Conservation (phyloP, 495 filamentous ascomycete species). For the Hypoxylon perforatum region DNA sequence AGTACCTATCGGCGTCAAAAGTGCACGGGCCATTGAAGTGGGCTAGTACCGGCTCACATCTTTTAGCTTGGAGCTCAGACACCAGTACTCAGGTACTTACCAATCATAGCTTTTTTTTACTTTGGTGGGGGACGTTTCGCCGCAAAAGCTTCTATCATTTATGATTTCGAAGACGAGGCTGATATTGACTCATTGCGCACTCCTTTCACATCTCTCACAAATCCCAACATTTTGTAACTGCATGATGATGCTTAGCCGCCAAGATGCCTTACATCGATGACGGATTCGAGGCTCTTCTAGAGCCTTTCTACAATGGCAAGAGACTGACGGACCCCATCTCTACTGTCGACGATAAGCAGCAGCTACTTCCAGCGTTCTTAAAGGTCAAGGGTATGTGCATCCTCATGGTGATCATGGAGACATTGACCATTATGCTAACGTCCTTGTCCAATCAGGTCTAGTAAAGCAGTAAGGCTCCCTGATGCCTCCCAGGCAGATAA, state of each 20-base stretch:
- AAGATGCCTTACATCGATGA: constrained; percentile 61
- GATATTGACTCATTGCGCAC: constrained; percentile 33
- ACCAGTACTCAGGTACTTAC: constrained; percentile 14
- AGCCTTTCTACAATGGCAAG: constrained; percentile 97
- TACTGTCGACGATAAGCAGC: constrained; percentile 95
- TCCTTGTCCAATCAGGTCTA: constrained; percentile 57
- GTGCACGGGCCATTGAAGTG: not conserved
- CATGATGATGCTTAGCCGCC: constrained; percentile 29
- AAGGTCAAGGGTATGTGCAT: constrained; percentile 81
- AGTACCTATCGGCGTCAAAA: too few relatives aligned
- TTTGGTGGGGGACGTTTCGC: constrained; percentile 36
- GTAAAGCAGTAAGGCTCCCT: constrained; percentile 76
- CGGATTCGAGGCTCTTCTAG: constrained; percentile 85
- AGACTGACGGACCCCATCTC: constrained; percentile 91
- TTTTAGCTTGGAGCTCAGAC: not conserved
- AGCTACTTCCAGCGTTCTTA: constrained; percentile 92
- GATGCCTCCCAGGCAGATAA: not conserved
- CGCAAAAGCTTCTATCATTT: constrained; percentile 12
- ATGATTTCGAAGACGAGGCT: constrained; percentile 10
- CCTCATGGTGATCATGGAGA: constrained; percentile 18
- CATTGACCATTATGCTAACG: constrained; percentile 34
- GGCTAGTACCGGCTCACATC: constrained; percentile 4
- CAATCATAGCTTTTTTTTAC: constrained; percentile 19
- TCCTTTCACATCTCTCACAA: constrained; percentile 18
- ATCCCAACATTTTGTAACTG: constrained; percentile 3